A percentile compares a stretch with the other conserved stretches of the same genome.
phyloP scores from a whole-genome alignment of 306 rosid genomes.

The Cicer yamashitae region DNA sequence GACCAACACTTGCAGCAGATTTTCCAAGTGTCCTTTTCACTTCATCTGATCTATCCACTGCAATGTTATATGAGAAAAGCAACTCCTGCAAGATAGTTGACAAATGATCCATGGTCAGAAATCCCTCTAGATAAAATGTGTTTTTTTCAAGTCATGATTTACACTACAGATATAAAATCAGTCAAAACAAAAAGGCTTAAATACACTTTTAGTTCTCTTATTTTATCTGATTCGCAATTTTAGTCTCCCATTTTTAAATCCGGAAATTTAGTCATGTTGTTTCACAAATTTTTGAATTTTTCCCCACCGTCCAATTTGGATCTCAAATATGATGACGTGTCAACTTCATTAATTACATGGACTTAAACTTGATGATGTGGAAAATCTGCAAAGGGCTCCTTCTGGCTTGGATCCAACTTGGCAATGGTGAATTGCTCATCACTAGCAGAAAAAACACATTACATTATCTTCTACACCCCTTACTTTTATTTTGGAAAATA shows the following conservation, averaged over 20 bases:
- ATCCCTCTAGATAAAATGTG: neutral
- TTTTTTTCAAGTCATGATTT: neutral
- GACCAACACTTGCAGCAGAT: constrained; percentile 96
- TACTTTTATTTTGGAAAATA: constrained; percentile 21
- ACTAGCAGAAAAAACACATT: constrained; percentile 6
- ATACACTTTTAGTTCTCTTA: too few relatives aligned
- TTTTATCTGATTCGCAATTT: too few relatives aligned
- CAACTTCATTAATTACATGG: too few relatives aligned
- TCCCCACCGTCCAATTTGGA: too few relatives aligned
- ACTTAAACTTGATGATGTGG: too few relatives aligned
- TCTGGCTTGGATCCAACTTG: constrained; percentile 18
- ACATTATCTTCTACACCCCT: constrained; percentile 15
- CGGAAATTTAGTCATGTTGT: too few relatives aligned
- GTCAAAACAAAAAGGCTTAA: constrained; percentile 1
- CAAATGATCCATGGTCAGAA: constrained; percentile 27
- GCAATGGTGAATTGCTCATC: neutral
- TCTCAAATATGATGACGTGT: too few relatives aligned
- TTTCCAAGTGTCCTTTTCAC: constrained; percentile 79
- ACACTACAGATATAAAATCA: constrained; percentile 20
- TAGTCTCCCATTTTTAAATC: too few relatives aligned
- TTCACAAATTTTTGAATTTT: too few relatives aligned
- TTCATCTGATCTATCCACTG: constrained; percentile 85
- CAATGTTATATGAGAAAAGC: constrained; percentile 88
- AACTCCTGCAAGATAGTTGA: constrained; percentile 67
- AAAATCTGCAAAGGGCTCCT: constrained; percentile 11